These are phyloP conservation scores for Phytophthora pistaciae DNA, from an alignment of 352 stramenopile genomes.

Conservation along the genomic window DNA sequence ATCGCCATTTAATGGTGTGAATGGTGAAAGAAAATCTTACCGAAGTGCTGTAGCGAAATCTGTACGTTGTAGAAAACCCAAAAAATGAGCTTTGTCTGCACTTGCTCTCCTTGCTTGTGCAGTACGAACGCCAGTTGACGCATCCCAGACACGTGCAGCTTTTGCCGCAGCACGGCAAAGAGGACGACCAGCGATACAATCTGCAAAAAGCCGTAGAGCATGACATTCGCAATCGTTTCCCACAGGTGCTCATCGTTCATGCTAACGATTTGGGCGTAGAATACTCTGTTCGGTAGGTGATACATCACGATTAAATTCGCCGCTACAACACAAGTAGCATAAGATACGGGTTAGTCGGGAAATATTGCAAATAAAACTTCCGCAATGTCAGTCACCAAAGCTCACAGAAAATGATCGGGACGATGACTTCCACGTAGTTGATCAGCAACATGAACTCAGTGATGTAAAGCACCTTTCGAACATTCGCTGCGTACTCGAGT, in stretches of 20 bases:
- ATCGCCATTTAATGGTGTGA: background rate
- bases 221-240: slow-evolving; percentile 4
- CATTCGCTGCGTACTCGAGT: slow-evolving; percentile 11
- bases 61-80: slow-evolving; percentile 45
- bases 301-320: slow-evolving; percentile 9
- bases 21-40: background rate
- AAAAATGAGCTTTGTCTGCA: slow-evolving; percentile 36
- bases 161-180: background rate
- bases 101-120: slow-evolving; percentile 21
- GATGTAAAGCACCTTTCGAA: slow-evolving; percentile 15
- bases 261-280: slow-evolving; percentile 11
- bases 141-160: slow-evolving; percentile 11
- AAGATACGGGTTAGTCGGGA: too few species aligned
- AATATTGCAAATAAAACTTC: too few species aligned
- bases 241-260: slow-evolving; percentile 4
- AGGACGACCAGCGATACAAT: slow-evolving; percentile 9
- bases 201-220: slow-evolving; percentile 17
- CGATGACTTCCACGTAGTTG: slow-evolving; percentile 32
- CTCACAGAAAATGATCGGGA: slow-evolving; percentile 29
- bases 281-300: slow-evolving; percentile 21
- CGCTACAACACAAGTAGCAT: background rate
- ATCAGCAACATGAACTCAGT: slow-evolving; percentile 28
- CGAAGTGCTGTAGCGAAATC: background rate
- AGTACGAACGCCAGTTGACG: slow-evolving; percentile 48
- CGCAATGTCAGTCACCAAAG: too few species aligned